Conservation (phyloP, 495 filamentous ascomycete species). For the Cudoniella acicularis region DNA sequence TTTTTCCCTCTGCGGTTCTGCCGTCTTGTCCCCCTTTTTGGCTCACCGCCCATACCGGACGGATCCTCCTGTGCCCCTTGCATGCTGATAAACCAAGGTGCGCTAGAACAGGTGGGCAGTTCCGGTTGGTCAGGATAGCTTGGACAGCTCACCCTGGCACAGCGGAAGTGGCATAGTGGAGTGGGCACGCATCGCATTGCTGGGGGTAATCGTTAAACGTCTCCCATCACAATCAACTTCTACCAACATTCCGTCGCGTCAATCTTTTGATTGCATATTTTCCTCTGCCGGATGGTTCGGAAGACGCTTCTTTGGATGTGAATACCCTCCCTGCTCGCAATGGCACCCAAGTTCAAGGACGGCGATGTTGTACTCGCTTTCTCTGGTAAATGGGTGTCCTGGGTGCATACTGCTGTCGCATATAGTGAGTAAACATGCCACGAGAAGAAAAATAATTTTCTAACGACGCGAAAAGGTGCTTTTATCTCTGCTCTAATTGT, state of each 20-base stretch:
- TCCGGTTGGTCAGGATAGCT: too few relatives aligned
- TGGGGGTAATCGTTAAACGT: background rate
- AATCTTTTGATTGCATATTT: constrained; percentile 21
- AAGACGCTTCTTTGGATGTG: constrained; percentile 27
- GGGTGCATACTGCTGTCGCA: constrained; percentile 78
- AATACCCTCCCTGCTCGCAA: constrained; percentile 36
- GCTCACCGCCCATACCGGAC: background rate
- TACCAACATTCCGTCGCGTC: constrained; percentile 4
- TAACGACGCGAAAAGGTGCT: constrained; percentile 51
- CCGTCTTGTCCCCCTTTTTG: too few relatives aligned
- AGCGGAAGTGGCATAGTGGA: too few relatives aligned
- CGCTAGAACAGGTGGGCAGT: too few relatives aligned
- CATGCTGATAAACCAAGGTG: too few relatives aligned
- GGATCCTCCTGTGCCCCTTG: too few relatives aligned
- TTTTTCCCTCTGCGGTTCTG: constrained; percentile 18
- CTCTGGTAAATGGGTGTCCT: constrained; percentile 89
- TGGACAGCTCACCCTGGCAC: too few relatives aligned
- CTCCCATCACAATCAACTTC: background rate
- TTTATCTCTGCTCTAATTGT: constrained; percentile 89
- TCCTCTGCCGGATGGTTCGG: constrained; percentile 20
- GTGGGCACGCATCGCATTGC: background rate
- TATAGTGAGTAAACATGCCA: constrained; percentile 53
- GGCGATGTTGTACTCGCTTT: constrained; percentile 78
- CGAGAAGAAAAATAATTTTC: background rate
- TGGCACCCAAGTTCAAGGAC: constrained; percentile 85